Evolutionary conservation across 129 eudicot genomes (phyloP).

Genomic region (Glebionis coronaria): DNA sequence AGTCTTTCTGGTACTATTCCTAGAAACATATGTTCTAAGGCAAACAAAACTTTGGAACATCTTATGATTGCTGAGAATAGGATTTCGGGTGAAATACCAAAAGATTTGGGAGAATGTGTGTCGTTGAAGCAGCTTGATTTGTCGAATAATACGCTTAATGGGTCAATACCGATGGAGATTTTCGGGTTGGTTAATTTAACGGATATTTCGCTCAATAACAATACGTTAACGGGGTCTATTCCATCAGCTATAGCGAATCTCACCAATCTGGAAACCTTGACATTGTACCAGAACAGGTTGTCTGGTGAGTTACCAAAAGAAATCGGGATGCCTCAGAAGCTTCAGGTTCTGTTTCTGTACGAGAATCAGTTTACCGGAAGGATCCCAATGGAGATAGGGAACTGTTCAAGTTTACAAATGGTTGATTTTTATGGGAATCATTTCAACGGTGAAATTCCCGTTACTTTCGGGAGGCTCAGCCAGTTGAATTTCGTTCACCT

Average conservation of each 20-base stretch:
- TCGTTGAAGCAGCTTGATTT: constrained; percentile 67
- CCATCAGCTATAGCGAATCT: constrained; percentile 63
- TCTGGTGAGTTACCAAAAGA: constrained; percentile 71
- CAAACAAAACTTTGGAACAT: constrained; percentile 54
- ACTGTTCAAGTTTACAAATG: constrained; percentile 91
- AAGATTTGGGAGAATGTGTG: constrained; percentile 53
- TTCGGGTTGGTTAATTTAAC: constrained; percentile 52
- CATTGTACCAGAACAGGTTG: constrained; percentile 65
- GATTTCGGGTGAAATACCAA: constrained; percentile 70
- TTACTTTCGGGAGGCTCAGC: constrained; percentile 63
- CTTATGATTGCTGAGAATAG: constrained; percentile 56
- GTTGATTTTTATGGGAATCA: constrained; percentile 82
- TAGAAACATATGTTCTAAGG: constrained; percentile 52
- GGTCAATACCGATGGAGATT: constrained; percentile 65
- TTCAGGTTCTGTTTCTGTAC: constrained; percentile 56
- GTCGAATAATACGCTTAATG: constrained; percentile 81
- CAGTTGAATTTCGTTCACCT: constrained; percentile 74
- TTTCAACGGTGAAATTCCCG: constrained; percentile 66
- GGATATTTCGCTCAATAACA: constrained; percentile 73
- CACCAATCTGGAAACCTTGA: constrained; percentile 65
- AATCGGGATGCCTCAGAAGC: constrained; percentile 69
- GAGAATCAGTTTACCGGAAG: constrained; percentile 75
- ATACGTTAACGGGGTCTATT: constrained; percentile 58
- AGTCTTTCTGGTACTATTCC: constrained; percentile 70
- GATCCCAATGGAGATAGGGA: constrained; percentile 86